Conservation (phyloP, 163 green algal species). For the Chloromonas sp. region DNA sequence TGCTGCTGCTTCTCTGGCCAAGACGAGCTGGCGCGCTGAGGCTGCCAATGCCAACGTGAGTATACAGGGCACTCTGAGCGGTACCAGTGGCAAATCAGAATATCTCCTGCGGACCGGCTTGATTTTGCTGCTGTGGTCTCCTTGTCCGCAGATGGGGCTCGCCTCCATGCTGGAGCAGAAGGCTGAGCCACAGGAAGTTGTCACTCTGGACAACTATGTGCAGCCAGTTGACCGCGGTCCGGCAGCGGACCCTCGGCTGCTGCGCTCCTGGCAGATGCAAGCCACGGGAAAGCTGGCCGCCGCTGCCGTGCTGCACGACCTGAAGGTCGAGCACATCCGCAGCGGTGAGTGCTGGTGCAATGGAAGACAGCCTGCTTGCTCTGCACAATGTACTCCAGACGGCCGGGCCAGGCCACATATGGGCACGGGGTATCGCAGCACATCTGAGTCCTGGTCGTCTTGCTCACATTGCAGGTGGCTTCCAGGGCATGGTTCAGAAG, state of each 20-base stretch:
- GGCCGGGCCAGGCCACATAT: too few relatives aligned
- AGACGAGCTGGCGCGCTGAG: constrained; percentile 7
- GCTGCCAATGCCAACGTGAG: constrained; percentile 5
- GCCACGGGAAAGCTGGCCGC: constrained; percentile 33
- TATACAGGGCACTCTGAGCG: too few relatives aligned
- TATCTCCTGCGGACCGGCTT: too few relatives aligned
- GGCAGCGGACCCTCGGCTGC: constrained; percentile 11
- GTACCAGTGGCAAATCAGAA: too few relatives aligned
- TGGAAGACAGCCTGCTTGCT: too few relatives aligned
- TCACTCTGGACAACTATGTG: constrained; percentile 29
- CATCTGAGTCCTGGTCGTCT: too few relatives aligned
- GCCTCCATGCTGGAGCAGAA: constrained; percentile 24
- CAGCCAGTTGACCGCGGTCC: constrained; percentile 35
- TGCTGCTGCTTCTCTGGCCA: background rate
- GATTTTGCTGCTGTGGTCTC: background rate
- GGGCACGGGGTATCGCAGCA: too few relatives aligned
- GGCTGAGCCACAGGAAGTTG: constrained; percentile 23
- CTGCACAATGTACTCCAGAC: too few relatives aligned
- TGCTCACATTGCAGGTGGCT: constrained; percentile 28
- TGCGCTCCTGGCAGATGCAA: constrained; percentile 44
- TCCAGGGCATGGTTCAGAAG: constrained; percentile 35
- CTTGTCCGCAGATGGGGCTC: constrained; percentile 11
- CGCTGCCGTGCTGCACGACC: constrained; percentile 29
- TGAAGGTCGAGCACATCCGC: constrained; percentile 32
- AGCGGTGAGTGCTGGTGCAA: background rate